A percentile compares a stretch with the other conserved stretches of the same genome.
phyloP scores from a whole-genome alignment of 768 basidiomycete species.

The Royoungia palumana region DNA sequence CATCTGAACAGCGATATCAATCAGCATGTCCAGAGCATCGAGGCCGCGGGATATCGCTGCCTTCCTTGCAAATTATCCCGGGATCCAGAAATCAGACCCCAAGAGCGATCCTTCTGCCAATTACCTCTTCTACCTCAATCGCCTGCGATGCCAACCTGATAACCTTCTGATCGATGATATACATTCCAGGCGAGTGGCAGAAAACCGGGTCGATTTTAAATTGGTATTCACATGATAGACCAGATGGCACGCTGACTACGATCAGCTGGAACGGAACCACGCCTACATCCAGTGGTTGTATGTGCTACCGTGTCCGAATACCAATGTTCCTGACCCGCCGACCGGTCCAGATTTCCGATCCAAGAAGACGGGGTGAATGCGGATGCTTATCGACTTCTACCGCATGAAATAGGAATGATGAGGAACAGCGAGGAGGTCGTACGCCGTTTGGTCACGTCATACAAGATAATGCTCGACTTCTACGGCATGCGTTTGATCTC shows the following conservation, averaged over 20 bases:
- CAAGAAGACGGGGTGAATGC: slow-evolving; percentile 72
- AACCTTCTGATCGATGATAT: slow-evolving; percentile 59
- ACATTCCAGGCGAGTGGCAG: slow-evolving; percentile 46
- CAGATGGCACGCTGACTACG: slow-evolving; percentile 66
- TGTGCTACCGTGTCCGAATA: slow-evolving; percentile 25
- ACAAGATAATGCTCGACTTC: slow-evolving; percentile 75
- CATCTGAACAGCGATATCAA: slow-evolving; percentile 3
- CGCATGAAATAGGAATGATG: slow-evolving; percentile 60
- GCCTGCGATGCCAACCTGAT: slow-evolving; percentile 56
- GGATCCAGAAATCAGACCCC: slow-evolving; percentile 5
- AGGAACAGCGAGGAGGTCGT: slow-evolving; percentile 46
- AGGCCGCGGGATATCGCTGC: slow-evolving; percentile 22
- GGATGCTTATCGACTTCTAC: slow-evolving; percentile 61
- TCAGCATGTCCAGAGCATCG: background rate
- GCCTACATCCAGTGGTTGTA: slow-evolving; percentile 81
- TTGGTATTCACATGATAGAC: slow-evolving; percentile 4
- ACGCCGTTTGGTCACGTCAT: slow-evolving; percentile 54
- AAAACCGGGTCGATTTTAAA: background rate
- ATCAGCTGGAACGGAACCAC: slow-evolving; percentile 62
- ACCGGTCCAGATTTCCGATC: slow-evolving; percentile 57
- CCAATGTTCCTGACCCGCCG: background rate
- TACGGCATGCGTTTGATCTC: slow-evolving; percentile 68
- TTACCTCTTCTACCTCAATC: slow-evolving; percentile 60
- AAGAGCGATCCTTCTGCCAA: slow-evolving; percentile 37
- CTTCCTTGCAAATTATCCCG: slow-evolving; percentile 27